These are phyloP conservation scores for Talaromyces pinophilus DNA, from an alignment of 2,329 filamentous ascomycete species.

Conservation along the genomic window DNA sequence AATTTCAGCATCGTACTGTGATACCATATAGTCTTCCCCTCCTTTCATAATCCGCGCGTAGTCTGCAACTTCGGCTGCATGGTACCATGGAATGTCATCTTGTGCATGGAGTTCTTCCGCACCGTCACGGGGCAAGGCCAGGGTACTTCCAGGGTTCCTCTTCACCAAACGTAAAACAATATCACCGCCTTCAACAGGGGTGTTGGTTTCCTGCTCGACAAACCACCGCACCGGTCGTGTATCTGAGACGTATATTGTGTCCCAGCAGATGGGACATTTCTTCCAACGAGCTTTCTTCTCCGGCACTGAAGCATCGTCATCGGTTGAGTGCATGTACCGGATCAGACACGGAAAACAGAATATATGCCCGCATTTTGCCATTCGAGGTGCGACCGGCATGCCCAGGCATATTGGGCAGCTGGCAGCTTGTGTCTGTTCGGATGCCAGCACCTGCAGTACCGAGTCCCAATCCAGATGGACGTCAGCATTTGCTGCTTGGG, in stretches of 20 bases:
- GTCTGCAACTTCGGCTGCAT: slow-evolving; percentile 88
- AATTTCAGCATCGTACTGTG: slow-evolving; percentile 79
- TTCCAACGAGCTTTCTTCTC: slow-evolving; percentile 80
- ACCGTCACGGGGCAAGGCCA: slow-evolving; percentile 83
- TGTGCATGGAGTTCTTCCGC: slow-evolving; percentile 67
- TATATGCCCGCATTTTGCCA: slow-evolving; percentile 96
- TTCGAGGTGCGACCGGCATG: slow-evolving; percentile 86
- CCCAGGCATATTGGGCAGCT: slow-evolving; percentile 95
- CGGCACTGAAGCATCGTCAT: slow-evolving; percentile 64
- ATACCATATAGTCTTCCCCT: slow-evolving; percentile 80
- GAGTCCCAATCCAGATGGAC: slow-evolving; percentile 86
- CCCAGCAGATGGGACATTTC: slow-evolving; percentile 95
- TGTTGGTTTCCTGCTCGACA: slow-evolving; percentile 77
- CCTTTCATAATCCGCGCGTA: slow-evolving; percentile 96
- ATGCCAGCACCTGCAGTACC: slow-evolving; percentile 88
- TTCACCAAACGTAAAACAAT: slow-evolving; percentile 85
- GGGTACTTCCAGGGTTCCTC: slow-evolving; percentile 74
- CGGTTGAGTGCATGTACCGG: slow-evolving; percentile 88
- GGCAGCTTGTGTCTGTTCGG: slow-evolving; percentile 80
- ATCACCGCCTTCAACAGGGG: slow-evolving; percentile 81
- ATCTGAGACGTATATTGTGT: slow-evolving; percentile 88
- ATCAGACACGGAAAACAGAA: slow-evolving; percentile 93
- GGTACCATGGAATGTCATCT: slow-evolving; percentile 90
- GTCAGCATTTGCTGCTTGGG: slow-evolving; percentile 82
- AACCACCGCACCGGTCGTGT: slow-evolving; percentile 89